Conservation (phyloP, 257 asterid species). For the Rubia yunnanensis region DNA sequence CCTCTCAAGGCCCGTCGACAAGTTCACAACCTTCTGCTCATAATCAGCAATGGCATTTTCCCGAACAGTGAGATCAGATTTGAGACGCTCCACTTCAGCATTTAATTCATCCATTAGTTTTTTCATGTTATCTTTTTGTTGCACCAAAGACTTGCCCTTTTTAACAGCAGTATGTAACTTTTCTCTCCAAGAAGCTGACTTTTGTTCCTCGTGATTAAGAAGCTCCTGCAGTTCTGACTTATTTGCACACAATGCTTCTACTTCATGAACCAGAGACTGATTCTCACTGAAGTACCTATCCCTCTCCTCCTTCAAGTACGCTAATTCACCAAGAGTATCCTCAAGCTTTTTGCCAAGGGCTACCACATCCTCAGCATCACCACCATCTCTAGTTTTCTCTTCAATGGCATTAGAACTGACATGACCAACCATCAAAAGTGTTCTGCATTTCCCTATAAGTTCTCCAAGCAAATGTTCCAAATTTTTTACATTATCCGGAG, state of each 20-base stretch:
- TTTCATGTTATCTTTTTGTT: slow-evolving; percentile 82
- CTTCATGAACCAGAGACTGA: slow-evolving; percentile 42
- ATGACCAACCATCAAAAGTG: slow-evolving; percentile 32
- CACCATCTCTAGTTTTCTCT: slow-evolving; percentile 19
- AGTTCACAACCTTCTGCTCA: slow-evolving; percentile 47
- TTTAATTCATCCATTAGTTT: slow-evolving; percentile 60
- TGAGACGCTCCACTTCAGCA: slow-evolving; percentile 54
- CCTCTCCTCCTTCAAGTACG: slow-evolving; percentile 62
- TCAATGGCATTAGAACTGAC: slow-evolving; percentile 25
- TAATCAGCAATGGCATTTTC: slow-evolving; percentile 45
- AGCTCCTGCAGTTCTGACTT: slow-evolving; percentile 59
- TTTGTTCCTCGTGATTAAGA: slow-evolving; percentile 71
- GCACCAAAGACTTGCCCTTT: slow-evolving; percentile 91
- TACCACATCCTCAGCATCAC: slow-evolving; percentile 32
- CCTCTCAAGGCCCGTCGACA: slow-evolving; percentile 45
- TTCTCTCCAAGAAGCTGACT: slow-evolving; percentile 74
- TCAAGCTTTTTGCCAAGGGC: slow-evolving; percentile 32
- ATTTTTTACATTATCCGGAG: slow-evolving; percentile 39
- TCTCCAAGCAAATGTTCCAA: slow-evolving; percentile 50
- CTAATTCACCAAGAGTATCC: slow-evolving; percentile 38
- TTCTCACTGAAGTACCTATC: slow-evolving; percentile 31
- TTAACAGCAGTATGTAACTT: slow-evolving; percentile 82
- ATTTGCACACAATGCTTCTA: slow-evolving; percentile 46
- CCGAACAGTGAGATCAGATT: slow-evolving; percentile 34
- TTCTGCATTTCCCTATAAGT: slow-evolving; percentile 51